A percentile compares a stretch with the other conserved stretches of the same genome.
Conservation (phyloP, 495 filamentous ascomycete species). For the Neurospora sp. region DNA sequence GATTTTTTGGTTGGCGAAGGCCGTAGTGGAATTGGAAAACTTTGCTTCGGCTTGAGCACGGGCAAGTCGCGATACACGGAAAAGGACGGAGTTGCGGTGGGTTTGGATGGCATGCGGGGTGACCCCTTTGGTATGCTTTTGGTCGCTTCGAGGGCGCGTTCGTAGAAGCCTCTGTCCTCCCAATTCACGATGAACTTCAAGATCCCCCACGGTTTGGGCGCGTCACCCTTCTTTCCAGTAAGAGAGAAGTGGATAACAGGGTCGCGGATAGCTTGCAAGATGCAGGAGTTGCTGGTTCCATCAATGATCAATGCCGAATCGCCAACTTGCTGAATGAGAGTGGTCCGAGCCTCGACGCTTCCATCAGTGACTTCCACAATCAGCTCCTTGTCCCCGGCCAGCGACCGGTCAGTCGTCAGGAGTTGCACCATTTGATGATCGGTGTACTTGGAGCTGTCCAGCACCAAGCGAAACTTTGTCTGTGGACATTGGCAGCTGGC, state of each 20-base stretch:
- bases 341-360: neutral
- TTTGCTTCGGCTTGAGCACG: slow-evolving; percentile 24
- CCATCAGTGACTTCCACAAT: neutral
- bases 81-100: slow-evolving; percentile 30
- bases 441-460: neutral
- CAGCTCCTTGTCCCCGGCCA: neutral
- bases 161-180: neutral
- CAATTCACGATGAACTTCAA: neutral
- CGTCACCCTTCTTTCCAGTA: neutral
- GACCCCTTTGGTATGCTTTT: neutral
- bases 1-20: neutral
- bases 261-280: neutral
- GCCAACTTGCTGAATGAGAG: neutral
- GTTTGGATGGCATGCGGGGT: neutral
- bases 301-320: neutral
- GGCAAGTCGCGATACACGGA: slow-evolving; percentile 33
- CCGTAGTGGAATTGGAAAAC: neutral
- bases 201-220: neutral
- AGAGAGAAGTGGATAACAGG: neutral
- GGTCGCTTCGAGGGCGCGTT: neutral
- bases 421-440: neutral
- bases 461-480: neutral
- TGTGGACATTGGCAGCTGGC: neutral
- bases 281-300: neutral
- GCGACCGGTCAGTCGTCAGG: neutral